Conservation (phyloP, 768 basidiomycete genomes). For the Calocera cornea region DNA sequence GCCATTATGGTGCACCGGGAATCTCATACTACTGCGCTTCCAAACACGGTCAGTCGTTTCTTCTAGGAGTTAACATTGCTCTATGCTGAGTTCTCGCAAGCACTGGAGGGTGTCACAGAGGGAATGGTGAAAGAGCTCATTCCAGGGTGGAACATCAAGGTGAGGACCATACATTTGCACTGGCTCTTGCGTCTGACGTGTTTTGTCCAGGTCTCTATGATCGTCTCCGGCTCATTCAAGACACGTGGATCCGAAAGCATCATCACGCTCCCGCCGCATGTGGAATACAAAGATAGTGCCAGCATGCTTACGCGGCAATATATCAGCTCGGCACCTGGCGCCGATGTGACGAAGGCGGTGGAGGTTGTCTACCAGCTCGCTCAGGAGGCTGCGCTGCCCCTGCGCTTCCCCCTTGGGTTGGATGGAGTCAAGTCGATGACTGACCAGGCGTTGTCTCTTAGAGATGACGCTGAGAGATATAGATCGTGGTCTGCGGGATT, state of each 20-base stretch:
- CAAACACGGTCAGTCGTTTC: neutral
- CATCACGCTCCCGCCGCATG: neutral
- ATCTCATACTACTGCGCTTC: neutral
- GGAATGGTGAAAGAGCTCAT: neutral
- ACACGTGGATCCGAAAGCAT: neutral
- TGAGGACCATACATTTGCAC: neutral
- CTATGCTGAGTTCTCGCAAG: neutral
- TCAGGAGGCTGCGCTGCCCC: neutral
- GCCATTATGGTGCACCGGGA: neutral
- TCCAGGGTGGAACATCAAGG: neutral
- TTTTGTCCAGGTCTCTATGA: neutral
- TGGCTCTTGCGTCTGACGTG: neutral
- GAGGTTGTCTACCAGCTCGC: neutral
- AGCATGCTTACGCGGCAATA: neutral
- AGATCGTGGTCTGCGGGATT: neutral
- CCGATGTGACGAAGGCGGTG: neutral
- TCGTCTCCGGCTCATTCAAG: neutral
- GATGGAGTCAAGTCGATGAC: neutral
- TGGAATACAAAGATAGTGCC: neutral
- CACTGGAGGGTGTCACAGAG: neutral
- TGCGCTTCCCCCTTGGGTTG: neutral
- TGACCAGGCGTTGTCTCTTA: neutral
- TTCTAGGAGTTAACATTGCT: neutral
- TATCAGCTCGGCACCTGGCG: neutral
- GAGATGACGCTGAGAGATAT: neutral